Evolutionary conservation across 1,284 basidiomycete species (phyloP), one percentile per base, ranked within the genome.

Genomic region (Trametes polyzona): DNA sequence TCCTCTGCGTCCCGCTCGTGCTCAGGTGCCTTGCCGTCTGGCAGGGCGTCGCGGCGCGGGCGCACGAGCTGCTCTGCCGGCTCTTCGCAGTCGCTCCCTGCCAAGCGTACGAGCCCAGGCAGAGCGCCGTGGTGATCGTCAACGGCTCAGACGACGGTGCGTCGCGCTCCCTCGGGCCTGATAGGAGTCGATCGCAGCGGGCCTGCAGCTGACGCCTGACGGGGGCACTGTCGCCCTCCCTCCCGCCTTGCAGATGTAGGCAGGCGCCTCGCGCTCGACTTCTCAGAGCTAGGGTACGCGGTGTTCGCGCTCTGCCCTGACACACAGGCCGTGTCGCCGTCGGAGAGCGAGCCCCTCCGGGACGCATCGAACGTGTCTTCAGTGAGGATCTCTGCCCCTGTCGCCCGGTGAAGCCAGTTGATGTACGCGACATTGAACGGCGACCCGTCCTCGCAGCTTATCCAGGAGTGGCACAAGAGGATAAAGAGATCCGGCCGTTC

Each of bases 401-500:
- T 36, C 40, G 51, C 49, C 43, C 42, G 52, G n/a, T n/a, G n/a
- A n/a, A n/a, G n/a, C n/a, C 36, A 10, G 46, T 36, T 21, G 23
- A 26, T 30, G 41, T 37, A 11, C 46, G 42, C 26, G 41, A 37
- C 44, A 21, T 17, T 55, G 50, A 52, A 44, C 42, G 9, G 33
- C 29, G 14, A n/a, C n/a, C n/a, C n/a, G n/a, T n/a, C n/a, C n/a
- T 9, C 17, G 41, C 56, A 73, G 72, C 68, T 74, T 47, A 66
- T 73, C 21, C 70, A 73, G 58, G 67, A 65, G 39, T 74, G 72
- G 72, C 72, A 74, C 60, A 67, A 68, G 55, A 65, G 63, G 59
- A 73, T 71, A 41, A 70, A 71, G 56, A 57, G 64, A 49, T 69
- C 69, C 17, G 62, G 63, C 43, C 60, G 61, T 41, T 56, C 64